A percentile compares a stretch with the other conserved stretches of the same genome.
Conservation (phyloP, 2,329 filamentous ascomycete genomes). For the Ophiostoma populinum region DNA sequence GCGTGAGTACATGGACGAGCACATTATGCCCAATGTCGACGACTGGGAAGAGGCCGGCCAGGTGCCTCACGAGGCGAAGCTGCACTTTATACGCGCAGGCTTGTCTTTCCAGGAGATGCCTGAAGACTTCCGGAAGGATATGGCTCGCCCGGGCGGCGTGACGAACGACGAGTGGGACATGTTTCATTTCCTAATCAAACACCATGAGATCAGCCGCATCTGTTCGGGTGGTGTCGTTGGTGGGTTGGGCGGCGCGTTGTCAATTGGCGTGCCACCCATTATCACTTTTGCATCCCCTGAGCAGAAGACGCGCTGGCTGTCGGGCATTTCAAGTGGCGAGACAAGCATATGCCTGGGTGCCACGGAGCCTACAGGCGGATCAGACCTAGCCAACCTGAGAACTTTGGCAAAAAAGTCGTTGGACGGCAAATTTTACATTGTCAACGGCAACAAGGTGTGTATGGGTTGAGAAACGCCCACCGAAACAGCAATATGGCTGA, state of each 20-base stretch:
- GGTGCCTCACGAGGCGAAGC: constrained; percentile 26
- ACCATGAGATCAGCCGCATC: constrained; percentile 36
- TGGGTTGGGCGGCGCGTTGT: constrained; percentile 39
- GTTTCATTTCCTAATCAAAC: constrained; percentile 36
- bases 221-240: constrained; percentile 36
- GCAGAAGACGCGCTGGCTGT: constrained; percentile 42
- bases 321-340: constrained; percentile 37
- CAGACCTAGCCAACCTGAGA: constrained; percentile 45
- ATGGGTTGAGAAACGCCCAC: too few species aligned
- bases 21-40: constrained; percentile 38
- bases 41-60: constrained; percentile 45
- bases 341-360: constrained; percentile 47
- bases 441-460: constrained; percentile 40
- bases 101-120: constrained; percentile 21
- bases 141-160: constrained; percentile 27
- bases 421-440: constrained; percentile 35
- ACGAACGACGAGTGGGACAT: constrained; percentile 32
- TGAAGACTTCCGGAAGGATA: constrained; percentile 20
- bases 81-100: constrained; percentile 22
- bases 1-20: constrained; percentile 39
- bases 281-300: constrained; percentile 42
- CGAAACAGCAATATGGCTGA: neutral
- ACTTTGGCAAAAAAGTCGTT: constrained; percentile 34
- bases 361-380: constrained; percentile 44
- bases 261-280: constrained; percentile 47